Conservation (phyloP, 805 yeast species). For the Candida pini region DNA sequence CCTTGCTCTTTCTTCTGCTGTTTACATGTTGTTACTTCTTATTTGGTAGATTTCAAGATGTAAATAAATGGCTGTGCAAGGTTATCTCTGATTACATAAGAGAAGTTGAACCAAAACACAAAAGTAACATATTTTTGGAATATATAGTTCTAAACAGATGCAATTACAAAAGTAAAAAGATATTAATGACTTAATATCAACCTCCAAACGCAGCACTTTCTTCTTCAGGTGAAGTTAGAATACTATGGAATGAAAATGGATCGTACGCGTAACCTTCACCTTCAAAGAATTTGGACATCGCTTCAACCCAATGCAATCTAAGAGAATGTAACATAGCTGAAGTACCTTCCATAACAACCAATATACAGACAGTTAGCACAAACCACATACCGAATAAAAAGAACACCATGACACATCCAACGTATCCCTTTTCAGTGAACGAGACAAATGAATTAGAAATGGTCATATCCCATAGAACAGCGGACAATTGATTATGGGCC, state of each 20-base stretch:
- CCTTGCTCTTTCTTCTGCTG: too few species aligned
- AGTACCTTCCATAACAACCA: constrained; percentile 78
- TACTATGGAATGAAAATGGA: constrained; percentile 49
- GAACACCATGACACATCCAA: constrained; percentile 54
- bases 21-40: too few species aligned
- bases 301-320: constrained; percentile 78
- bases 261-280: constrained; percentile 69
- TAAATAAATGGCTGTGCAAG: too few species aligned
- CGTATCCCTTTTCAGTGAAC: constrained; percentile 41
- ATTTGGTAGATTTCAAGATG: too few species aligned
- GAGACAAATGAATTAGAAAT: constrained; percentile 50
- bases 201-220: too few species aligned
- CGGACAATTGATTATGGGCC: constrained; percentile 74
- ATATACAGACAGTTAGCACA: constrained; percentile 57
- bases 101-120: neutral
- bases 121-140: neutral
- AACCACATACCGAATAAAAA: constrained; percentile 72
- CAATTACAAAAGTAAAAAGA: neutral
- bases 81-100: too few species aligned
- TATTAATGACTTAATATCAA: too few species aligned
- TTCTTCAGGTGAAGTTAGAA: constrained; percentile 16
- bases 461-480: constrained; percentile 75
- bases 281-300: constrained; percentile 74
- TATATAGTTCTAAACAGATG: too few species aligned
- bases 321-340: constrained; percentile 79